Conservation (phyloP, 2,329 filamentous ascomycete species). For the Cordyceps militaris region DNA sequence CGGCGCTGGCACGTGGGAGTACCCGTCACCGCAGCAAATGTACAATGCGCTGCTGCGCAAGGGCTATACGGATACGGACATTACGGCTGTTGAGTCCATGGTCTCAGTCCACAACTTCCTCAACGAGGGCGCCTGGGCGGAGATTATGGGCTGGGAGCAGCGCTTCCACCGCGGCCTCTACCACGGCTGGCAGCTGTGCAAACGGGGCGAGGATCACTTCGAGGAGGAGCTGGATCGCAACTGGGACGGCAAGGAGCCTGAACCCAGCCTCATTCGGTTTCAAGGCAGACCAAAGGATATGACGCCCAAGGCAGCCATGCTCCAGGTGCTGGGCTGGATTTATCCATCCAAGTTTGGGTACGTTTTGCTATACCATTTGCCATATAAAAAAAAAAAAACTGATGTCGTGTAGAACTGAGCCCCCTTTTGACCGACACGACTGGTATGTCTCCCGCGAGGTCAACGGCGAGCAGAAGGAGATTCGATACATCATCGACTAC, state of each 20-base stretch:
- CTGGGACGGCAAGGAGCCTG: constrained; percentile 44
- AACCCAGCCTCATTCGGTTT: constrained; percentile 76
- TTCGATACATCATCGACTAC: constrained; percentile 96
- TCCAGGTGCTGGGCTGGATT: constrained; percentile 70
- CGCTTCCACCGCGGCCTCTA: constrained; percentile 70
- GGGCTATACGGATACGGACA: constrained; percentile 88
- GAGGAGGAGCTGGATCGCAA: constrained; percentile 39
- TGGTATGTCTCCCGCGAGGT: constrained; percentile 81
- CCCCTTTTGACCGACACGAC: constrained; percentile 94
- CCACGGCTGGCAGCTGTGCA: constrained; percentile 67
- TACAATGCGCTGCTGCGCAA: constrained; percentile 97
- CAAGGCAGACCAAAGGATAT: constrained; percentile 82
- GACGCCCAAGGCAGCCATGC: constrained; percentile 83
- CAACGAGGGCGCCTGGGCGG: constrained; percentile 94
- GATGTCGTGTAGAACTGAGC: constrained; percentile 53
- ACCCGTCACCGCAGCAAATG: constrained; percentile 98
- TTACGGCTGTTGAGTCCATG: constrained; percentile 92
- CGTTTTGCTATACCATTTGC: constrained; percentile 24
- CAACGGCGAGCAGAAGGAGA: constrained; percentile 62
- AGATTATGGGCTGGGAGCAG: constrained; percentile 90
- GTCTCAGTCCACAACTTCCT: constrained; percentile 96
- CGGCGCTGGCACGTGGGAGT: constrained; percentile 82
- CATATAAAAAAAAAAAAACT: constrained; percentile 11
- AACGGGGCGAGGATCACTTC: constrained; percentile 61
- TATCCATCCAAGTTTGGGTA: constrained; percentile 76